These are phyloP conservation scores for Amphibolis antarctica DNA, from an alignment of 106 monocot species.

Conservation along the genomic window DNA sequence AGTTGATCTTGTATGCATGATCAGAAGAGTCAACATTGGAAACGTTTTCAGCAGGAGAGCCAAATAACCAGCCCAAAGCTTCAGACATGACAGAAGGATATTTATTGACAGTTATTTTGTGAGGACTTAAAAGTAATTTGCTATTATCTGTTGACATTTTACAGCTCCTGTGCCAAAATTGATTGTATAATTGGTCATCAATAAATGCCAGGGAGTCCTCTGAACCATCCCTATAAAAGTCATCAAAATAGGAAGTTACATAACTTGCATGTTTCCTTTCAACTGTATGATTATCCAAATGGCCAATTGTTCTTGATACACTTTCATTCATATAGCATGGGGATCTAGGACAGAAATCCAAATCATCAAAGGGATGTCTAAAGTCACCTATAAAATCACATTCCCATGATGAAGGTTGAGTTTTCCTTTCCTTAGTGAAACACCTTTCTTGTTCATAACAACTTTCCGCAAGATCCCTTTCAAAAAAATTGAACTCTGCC, in stretches of 20 bases:
- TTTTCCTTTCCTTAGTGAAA: constrained; percentile 5
- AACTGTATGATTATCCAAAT: constrained; percentile 10
- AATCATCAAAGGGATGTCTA: constrained; percentile 9
- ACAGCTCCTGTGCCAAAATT: constrained; percentile 8
- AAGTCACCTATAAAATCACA: constrained; percentile 5
- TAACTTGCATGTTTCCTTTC: background rate
- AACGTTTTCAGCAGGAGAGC: constrained; percentile 2
- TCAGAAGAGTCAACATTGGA: constrained; percentile 7
- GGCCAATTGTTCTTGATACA: background rate
- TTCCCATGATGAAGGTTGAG: background rate
- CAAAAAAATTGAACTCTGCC: constrained; percentile 6
- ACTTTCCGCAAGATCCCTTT: background rate
- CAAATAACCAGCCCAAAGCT: constrained; percentile 5
- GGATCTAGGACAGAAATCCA: constrained; percentile 17
- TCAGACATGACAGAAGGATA: constrained; percentile 6
- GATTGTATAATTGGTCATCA: constrained; percentile 8
- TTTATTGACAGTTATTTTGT: constrained; percentile 8
- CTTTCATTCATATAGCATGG: constrained; percentile 6
- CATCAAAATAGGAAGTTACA: background rate
- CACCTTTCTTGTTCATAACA: constrained; percentile 7
- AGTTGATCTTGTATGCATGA: constrained; percentile 2
- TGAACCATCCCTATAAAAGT: background rate
- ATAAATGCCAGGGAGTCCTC: constrained; percentile 1
- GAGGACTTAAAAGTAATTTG: constrained; percentile 4
- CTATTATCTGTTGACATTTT: constrained; percentile 1